Conservation (phyloP, 2,329 filamentous ascomycete species). For the Byssoonygena ceratinophila region DNA sequence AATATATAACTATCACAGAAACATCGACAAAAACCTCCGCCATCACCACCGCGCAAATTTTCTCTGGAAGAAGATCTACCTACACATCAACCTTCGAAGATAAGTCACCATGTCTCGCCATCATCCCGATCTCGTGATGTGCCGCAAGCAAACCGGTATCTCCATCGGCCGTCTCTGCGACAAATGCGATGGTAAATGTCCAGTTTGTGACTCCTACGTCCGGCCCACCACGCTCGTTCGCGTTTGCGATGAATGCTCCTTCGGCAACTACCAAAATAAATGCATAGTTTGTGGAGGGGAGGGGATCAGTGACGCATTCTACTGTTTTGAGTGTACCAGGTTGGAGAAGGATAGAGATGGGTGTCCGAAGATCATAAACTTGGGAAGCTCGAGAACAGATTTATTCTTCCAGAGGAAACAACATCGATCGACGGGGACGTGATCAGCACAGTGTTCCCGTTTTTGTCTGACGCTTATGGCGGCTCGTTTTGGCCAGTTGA, state of each 20-base stretch:
- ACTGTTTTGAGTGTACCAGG: slow-evolving; percentile 97
- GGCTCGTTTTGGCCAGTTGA: neutral
- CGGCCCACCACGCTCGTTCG: slow-evolving; percentile 92
- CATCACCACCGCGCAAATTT: neutral
- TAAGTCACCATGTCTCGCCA: slow-evolving; percentile 67
- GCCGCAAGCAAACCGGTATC: slow-evolving; percentile 95
- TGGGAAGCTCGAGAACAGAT: slow-evolving; percentile 92
- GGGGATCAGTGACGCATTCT: slow-evolving; percentile 96
- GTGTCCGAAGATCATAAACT: slow-evolving; percentile 98
- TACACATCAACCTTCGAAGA: neutral
- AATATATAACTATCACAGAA: neutral
- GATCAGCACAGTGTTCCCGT: neutral
- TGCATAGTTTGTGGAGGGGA: slow-evolving; percentile 97
- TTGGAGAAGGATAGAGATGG: slow-evolving; percentile 95
- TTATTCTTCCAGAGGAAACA: slow-evolving; percentile 65
- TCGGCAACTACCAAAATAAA: slow-evolving; percentile 99
- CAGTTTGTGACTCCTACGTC: slow-evolving; percentile 97
- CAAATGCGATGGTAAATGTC: slow-evolving; percentile 99
- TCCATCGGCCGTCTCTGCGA: slow-evolving; percentile 97
- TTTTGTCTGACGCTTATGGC: neutral
- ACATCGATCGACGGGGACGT: slow-evolving; percentile 17
- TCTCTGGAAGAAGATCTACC: neutral
- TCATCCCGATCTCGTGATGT: slow-evolving; percentile 98
- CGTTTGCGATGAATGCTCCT: slow-evolving; percentile 98
- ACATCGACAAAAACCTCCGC: neutral